A percentile compares a stretch with the other conserved stretches of the same genome.
These are phyloP conservation scores for Neoconidiobolus thromboides DNA, from an alignment of 371 early-diverging fungal species.

Conservation along the genomic window DNA sequence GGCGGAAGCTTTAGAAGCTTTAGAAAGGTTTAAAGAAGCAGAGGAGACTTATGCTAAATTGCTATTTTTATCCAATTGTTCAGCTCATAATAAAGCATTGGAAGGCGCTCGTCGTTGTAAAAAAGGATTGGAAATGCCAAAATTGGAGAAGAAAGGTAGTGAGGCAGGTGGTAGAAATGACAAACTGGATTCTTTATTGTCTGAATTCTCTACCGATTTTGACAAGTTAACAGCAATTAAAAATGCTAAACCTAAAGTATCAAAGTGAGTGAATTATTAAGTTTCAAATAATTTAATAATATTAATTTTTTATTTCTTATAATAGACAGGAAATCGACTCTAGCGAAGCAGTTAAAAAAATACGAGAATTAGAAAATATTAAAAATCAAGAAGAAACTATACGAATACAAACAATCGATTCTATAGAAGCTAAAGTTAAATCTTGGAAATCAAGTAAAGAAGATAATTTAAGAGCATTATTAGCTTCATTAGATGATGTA, in stretches of 20 bases:
- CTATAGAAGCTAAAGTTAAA: slow-evolving; percentile 45
- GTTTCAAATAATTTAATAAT: too few relatives aligned
- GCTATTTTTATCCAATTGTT: slow-evolving; percentile 16
- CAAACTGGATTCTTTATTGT: not conserved
- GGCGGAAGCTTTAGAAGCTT: slow-evolving; percentile 58
- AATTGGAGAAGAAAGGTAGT: slow-evolving; percentile 1
- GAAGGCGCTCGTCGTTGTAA: slow-evolving; percentile 40
- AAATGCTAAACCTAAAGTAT: too few relatives aligned
- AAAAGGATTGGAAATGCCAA: too few relatives aligned
- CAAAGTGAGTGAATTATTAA: too few relatives aligned
- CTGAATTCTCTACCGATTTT: too few relatives aligned
- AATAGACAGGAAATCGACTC: slow-evolving; percentile 15
- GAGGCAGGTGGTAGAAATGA: slow-evolving; percentile 1
- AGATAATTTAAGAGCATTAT: slow-evolving; percentile 67
- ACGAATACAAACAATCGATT: slow-evolving; percentile 47
- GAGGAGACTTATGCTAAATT: slow-evolving; percentile 41
- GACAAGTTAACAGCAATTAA: too few relatives aligned
- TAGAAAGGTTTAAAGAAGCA: slow-evolving; percentile 61
- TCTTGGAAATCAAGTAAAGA: slow-evolving; percentile 77
- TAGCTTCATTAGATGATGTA: slow-evolving; percentile 61
- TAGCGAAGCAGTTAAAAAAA: slow-evolving; percentile 36
- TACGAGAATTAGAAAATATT: slow-evolving; percentile 49
- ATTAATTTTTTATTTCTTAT: too few relatives aligned
- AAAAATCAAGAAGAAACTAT: slow-evolving; percentile 60
- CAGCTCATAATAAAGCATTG: slow-evolving; percentile 24